Percentiles rank a stretch among this genome's conserved stretches.
These are phyloP conservation scores for Albifimbria verrucaria DNA, from an alignment of 2,329 filamentous ascomycete species.

Conservation along the genomic window DNA sequence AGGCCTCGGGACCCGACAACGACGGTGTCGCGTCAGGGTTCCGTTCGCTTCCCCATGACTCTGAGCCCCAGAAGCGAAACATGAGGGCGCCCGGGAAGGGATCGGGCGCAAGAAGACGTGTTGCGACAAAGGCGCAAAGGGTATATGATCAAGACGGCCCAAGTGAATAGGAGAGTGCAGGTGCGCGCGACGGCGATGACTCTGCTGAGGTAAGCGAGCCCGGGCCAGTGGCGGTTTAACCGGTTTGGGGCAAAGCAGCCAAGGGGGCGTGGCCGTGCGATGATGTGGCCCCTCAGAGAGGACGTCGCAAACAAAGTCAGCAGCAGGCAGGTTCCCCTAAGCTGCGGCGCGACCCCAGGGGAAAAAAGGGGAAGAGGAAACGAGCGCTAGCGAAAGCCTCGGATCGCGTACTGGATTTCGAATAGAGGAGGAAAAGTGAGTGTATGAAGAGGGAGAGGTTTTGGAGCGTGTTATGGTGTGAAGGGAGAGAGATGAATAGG, in stretches of 20 bases:
- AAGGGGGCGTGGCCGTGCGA: slow-evolving; percentile 9
- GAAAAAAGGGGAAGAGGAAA: slow-evolving; percentile 15
- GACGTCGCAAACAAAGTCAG: slow-evolving; percentile 18
- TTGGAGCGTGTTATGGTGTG: slow-evolving; percentile 13
- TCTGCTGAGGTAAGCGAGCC: slow-evolving; percentile 5
- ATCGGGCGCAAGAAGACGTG: slow-evolving; percentile 13
- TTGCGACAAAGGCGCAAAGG: slow-evolving; percentile 14
- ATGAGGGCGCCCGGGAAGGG: slow-evolving; percentile 44
- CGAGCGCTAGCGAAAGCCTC: slow-evolving; percentile 51
- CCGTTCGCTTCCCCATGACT: slow-evolving; percentile 55
- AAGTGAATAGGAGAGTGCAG: slow-evolving; percentile 11
- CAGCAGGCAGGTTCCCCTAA: slow-evolving; percentile 10
- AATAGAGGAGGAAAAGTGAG: slow-evolving; percentile 12
- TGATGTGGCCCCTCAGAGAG: slow-evolving; percentile 30
- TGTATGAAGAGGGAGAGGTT: slow-evolving; percentile 11
- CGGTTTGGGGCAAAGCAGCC: not conserved
- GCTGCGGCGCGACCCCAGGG: not conserved
- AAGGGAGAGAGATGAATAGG: slow-evolving; percentile 16
- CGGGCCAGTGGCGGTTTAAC: slow-evolving; percentile 8
- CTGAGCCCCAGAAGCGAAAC: slow-evolving; percentile 61
- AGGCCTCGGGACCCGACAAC: slow-evolving; percentile 29
- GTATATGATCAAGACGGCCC: slow-evolving; percentile 2
- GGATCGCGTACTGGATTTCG: slow-evolving; percentile 19
- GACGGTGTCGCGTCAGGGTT: slow-evolving; percentile 39
- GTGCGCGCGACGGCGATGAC: slow-evolving; percentile 6